Percentiles rank a stretch among this genome's conserved stretches.
Conservation (phyloP, 2,329 filamentous ascomycete species). For the Phoma sp. region DNA sequence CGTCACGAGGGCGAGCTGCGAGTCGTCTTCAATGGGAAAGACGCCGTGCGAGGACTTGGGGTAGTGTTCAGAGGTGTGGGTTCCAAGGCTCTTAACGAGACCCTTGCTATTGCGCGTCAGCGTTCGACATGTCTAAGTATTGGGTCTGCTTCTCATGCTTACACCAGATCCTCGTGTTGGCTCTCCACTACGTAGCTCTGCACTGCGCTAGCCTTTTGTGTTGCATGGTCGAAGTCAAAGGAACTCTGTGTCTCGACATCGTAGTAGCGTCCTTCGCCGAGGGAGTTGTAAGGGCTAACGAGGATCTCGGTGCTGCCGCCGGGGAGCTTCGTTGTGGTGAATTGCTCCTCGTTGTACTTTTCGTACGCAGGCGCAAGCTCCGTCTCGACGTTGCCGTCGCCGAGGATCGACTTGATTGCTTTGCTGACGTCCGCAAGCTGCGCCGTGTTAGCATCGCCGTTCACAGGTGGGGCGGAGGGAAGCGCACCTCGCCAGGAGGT, state of each 20-base stretch:
- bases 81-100: conserved; percentile 75
- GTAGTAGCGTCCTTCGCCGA: conserved; percentile 84
- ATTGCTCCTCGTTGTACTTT: conserved; percentile 96
- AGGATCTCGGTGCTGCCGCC: conserved; percentile 80
- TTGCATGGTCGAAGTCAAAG: conserved; percentile 85
- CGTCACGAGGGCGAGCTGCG: conserved; percentile 78
- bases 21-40: conserved; percentile 79
- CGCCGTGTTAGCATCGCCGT: conserved; percentile 29
- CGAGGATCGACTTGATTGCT: conserved; percentile 87
- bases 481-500: conserved; percentile 89
- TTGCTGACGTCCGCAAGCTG: conserved; percentile 88
- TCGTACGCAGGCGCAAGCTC: conserved; percentile 84
- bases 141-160: conserved; percentile 46
- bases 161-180: conserved; percentile 79
- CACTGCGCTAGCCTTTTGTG: conserved; percentile 81
- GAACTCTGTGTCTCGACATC: conserved; percentile 87
- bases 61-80: conserved; percentile 88
- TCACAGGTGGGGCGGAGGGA: conserved; percentile 1
- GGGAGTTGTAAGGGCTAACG: conserved; percentile 83
- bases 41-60: conserved; percentile 80
- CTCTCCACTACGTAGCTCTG: conserved; percentile 83
- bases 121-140: background rate
- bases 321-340: conserved; percentile 86
- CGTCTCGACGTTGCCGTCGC: conserved; percentile 70
- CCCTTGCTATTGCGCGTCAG: conserved; percentile 68